These are phyloP conservation scores for Lachnellula willkommii DNA, from an alignment of 2,329 filamentous ascomycete genomes.

Conservation along the genomic window DNA sequence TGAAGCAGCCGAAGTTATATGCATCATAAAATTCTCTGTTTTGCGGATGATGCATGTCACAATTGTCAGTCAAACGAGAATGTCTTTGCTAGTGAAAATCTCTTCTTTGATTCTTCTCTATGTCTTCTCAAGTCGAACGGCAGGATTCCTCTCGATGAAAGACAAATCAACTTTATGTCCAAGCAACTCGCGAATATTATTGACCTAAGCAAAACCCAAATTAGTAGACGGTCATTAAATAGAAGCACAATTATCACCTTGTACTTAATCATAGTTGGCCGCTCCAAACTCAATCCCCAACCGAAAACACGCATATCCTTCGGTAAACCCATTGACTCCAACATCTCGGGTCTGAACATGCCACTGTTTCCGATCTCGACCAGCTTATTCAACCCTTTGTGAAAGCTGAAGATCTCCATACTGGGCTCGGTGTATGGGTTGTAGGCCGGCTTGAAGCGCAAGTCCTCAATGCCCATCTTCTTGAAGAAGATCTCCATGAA, in stretches of 20 bases:
- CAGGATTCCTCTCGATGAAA: conserved; percentile 88
- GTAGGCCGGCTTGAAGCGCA: conserved; percentile 96
- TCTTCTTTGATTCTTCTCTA: conserved; percentile 19
- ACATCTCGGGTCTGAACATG: conserved; percentile 98
- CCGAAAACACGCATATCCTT: conserved; percentile 91
- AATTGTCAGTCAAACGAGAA: too few relatives aligned
- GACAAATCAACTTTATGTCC: conserved; percentile 93
- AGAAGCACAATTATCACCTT: conserved; percentile 18
- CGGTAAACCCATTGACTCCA: conserved; percentile 89
- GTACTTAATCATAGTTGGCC: conserved; percentile 73
- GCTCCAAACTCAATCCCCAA: conserved; percentile 84
- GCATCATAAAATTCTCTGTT: too few relatives aligned
- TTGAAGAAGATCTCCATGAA: conserved; percentile 95
- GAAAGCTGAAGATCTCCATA: conserved; percentile 98
- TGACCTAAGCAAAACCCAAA: conserved; percentile 38
- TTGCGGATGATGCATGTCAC: too few relatives aligned
- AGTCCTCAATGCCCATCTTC: conserved; percentile 83
- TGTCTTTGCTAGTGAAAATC: neutral
- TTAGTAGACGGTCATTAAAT: conserved; percentile 8
- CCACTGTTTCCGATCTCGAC: conserved; percentile 97
- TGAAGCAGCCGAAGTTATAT: too few relatives aligned
- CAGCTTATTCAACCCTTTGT: conserved; percentile 81
- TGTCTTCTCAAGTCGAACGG: conserved; percentile 61
- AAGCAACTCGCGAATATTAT: conserved; percentile 50
- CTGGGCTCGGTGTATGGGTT: conserved; percentile 93